Conservation (phyloP, 805 yeast genomes). For the Candida insectalens region DNA sequence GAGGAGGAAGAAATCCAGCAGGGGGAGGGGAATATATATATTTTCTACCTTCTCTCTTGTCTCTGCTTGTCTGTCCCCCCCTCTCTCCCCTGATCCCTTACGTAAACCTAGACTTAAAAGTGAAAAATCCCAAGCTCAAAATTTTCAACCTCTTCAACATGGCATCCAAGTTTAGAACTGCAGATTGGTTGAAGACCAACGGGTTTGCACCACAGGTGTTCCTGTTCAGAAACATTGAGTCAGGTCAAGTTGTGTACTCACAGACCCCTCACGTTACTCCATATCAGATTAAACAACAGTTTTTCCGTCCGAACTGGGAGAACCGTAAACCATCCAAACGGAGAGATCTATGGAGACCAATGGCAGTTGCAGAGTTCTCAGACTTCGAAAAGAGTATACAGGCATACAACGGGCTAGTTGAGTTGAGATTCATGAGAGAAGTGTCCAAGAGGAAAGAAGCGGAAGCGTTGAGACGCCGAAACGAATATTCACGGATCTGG, state of each 20-base stretch:
- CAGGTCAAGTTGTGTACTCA: constrained; percentile 84
- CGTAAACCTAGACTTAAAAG: too few relatives aligned
- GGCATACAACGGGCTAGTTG: constrained; percentile 65
- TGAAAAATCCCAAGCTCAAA: too few relatives aligned
- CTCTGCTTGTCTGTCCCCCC: too few relatives aligned
- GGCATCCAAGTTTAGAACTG: constrained; percentile 38
- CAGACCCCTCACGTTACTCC: constrained; percentile 57
- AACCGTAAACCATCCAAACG: constrained; percentile 73
- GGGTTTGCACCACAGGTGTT: constrained; percentile 77
- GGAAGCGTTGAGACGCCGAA: constrained; percentile 57
- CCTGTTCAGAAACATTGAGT: constrained; percentile 74
- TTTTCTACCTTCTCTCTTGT: too few relatives aligned
- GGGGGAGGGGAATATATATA: too few relatives aligned
- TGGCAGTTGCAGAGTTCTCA: constrained; percentile 72
- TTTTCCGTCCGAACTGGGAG: constrained; percentile 81
- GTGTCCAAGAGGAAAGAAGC: constrained; percentile 49
- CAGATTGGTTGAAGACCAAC: constrained; percentile 47
- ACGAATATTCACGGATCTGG: constrained; percentile 77
- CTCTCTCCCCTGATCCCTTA: too few relatives aligned
- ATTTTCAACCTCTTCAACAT: too few relatives aligned
- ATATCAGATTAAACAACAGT: constrained; percentile 58
- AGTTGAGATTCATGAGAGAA: constrained; percentile 68
- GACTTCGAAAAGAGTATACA: constrained; percentile 55
- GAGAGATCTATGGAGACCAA: constrained; percentile 81
- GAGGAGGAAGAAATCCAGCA: too few relatives aligned